Evolutionary conservation across 139 green algal genomes (phyloP).

Genomic region (Chara braunii): DNA sequence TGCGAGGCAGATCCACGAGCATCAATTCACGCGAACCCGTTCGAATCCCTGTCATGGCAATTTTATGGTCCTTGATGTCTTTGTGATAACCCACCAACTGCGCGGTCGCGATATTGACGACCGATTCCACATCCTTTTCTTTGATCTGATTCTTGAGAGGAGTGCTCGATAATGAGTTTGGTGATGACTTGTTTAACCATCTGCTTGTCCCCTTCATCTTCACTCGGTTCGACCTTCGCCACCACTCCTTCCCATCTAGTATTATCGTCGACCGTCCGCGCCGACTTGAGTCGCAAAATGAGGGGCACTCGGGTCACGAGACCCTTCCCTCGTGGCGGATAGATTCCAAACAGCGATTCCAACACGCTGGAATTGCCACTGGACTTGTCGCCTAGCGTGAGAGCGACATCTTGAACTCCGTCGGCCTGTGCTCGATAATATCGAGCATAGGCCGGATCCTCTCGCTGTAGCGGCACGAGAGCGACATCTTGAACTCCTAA

Average conservation of each 20-base stretch:
- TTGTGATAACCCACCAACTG: constrained; percentile 6
- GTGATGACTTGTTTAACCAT: constrained; percentile 14
- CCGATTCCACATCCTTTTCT: neutral
- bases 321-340: constrained; percentile 21
- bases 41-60: constrained; percentile 1
- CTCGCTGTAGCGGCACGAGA: constrained; percentile 2
- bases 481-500: no score
- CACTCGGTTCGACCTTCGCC: no score
- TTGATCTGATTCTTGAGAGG: neutral
- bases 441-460: constrained; percentile 28
- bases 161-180: constrained; percentile 1
- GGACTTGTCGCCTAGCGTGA: constrained; percentile 28
- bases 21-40: constrained; percentile 61
- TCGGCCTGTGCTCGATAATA: constrained; percentile 11
- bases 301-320: constrained; percentile 28
- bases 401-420: constrained; percentile 11
- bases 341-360: constrained; percentile 9
- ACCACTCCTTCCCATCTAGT: no score
- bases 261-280: constrained; percentile 5
- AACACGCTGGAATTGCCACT: constrained; percentile 27
- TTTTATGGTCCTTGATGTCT: constrained; percentile 1
- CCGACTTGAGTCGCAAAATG: constrained; percentile 18
- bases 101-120: constrained; percentile 1
- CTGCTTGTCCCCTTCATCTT: constrained; percentile 2
- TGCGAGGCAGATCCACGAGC: constrained; percentile 87